Evolutionary conservation across 495 filamentous ascomycete genomes (phyloP).

Genomic region (Penicillium longicatenatum): DNA sequence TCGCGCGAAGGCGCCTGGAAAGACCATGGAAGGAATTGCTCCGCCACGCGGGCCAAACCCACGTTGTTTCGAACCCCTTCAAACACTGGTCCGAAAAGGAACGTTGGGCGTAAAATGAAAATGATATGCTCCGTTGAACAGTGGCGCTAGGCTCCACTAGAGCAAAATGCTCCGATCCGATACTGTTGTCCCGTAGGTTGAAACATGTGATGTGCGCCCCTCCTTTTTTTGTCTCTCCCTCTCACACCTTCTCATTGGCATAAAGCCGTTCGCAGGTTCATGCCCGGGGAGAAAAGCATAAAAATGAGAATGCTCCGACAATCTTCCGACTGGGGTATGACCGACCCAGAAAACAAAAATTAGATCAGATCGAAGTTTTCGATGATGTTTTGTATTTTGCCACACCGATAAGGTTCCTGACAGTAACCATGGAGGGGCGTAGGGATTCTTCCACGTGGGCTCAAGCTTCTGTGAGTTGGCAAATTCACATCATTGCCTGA

Average conservation of each 20-base stretch:
- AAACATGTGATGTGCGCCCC: conserved; percentile 13
- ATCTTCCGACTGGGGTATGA: conserved; percentile 1
- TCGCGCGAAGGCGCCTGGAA: conserved; percentile 33
- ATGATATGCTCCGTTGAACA: background rate
- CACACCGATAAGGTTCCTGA: conserved; percentile 21
- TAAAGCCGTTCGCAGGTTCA: background rate
- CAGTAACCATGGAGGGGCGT: conserved; percentile 11
- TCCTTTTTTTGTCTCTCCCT: background rate
- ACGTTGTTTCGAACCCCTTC: conserved; percentile 2
- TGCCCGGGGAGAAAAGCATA: background rate
- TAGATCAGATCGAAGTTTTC: background rate
- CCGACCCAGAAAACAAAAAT: background rate
- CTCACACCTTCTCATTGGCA: background rate
- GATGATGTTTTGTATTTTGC: conserved; percentile 3
- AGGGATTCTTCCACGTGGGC: conserved; percentile 25
- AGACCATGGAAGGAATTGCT: conserved; percentile 25
- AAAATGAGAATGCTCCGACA: background rate
- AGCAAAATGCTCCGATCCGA: conserved; percentile 5
- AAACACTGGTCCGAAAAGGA: background rate
- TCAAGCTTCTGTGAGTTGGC: conserved; percentile 14
- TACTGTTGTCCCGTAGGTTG: background rate
- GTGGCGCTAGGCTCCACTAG: conserved; percentile 13
- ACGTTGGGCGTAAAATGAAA: background rate
- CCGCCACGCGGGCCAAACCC: conserved; percentile 11
- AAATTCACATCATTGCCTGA: conserved; percentile 12